Conservation (phyloP, 2,329 filamentous ascomycete species). For the Stagonosporopsis rhizophila region DNA sequence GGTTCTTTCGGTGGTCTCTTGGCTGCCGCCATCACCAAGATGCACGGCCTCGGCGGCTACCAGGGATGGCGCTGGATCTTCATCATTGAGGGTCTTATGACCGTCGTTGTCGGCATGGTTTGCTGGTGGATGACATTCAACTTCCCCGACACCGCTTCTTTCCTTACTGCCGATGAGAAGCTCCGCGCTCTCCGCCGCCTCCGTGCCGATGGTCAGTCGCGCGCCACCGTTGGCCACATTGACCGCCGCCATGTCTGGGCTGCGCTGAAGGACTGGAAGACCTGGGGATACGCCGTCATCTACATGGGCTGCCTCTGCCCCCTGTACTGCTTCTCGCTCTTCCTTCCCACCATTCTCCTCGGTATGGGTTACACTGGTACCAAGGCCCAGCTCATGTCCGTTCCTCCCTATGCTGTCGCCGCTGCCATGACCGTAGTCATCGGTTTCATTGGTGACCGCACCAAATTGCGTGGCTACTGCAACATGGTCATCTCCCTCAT, state of each 20-base stretch:
- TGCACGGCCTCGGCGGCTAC: slow-evolving; percentile 62
- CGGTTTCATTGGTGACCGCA: slow-evolving; percentile 79
- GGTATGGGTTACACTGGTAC: slow-evolving; percentile 64
- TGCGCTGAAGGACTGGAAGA: slow-evolving; percentile 58
- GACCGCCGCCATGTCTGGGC: slow-evolving; percentile 50
- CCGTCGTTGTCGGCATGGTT: slow-evolving; percentile 45
- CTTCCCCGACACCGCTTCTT: slow-evolving; percentile 66
- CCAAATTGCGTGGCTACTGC: slow-evolving; percentile 75
- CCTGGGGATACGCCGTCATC: slow-evolving; percentile 63
- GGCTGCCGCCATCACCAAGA: slow-evolving; percentile 65
- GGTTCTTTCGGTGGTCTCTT: slow-evolving; percentile 68
- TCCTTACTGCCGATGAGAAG: slow-evolving; percentile 61
- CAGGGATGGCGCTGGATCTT: slow-evolving; percentile 52
- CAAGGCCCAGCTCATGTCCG: slow-evolving; percentile 73
- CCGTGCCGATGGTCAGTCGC: slow-evolving; percentile 71
- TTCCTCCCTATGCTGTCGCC: slow-evolving; percentile 77
- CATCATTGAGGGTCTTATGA: slow-evolving; percentile 48
- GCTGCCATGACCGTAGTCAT: slow-evolving; percentile 72
- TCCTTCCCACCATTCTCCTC: slow-evolving; percentile 58
- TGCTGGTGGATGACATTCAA: slow-evolving; percentile 68
- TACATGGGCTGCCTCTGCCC: slow-evolving; percentile 67
- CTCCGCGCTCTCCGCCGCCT: slow-evolving; percentile 68
- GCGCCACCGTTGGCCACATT: slow-evolving; percentile 61
- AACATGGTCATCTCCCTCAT: slow-evolving; percentile 76
- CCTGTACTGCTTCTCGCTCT: slow-evolving; percentile 46